These are phyloP conservation scores for Crithidia acanthocephali DNA, from an alignment of 208 protist species.

Conservation along the genomic window DNA sequence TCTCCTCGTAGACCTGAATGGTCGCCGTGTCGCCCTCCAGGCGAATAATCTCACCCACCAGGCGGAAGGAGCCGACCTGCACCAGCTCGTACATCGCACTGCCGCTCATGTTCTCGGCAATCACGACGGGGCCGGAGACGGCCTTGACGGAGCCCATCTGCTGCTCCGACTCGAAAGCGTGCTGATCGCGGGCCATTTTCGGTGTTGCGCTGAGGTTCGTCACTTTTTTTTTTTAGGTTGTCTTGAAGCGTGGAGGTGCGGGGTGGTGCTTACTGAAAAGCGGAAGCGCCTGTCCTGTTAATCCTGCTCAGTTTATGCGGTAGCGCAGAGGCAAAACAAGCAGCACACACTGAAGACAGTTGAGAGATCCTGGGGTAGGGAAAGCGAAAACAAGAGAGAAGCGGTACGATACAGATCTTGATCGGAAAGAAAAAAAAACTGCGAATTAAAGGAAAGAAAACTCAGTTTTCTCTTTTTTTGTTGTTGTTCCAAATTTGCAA, in stretches of 20 bases:
- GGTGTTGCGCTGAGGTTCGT: no score
- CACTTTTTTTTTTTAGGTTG: neutral
- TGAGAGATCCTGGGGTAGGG: no score
- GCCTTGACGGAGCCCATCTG: conserved; percentile 88
- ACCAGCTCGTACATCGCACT: conserved; percentile 99
- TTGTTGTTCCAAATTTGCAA: no score
- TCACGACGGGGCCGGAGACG: conserved; percentile 98
- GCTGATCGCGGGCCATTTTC: conserved; percentile 59
- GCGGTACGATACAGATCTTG: neutral
- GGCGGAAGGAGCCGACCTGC: conserved; percentile 97
- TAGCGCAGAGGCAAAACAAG: no score
- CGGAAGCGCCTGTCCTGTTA: neutral
- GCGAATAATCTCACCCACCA: conserved; percentile 99
- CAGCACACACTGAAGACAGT: no score
- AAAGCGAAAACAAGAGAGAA: neutral
- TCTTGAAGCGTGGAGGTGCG: no score
- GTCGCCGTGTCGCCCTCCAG: conserved; percentile 99
- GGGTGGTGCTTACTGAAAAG: neutral
- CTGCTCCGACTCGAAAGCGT: conserved; percentile 82
- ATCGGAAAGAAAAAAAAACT: neutral
- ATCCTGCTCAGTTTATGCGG: neutral
- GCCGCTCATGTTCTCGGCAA: conserved; percentile 99
- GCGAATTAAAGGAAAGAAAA: conserved; percentile 14
- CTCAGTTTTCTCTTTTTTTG: conserved; percentile 8
- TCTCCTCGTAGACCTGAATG: conserved; percentile 99